phyloP scores from a whole-genome alignment of 1,284 basidiomycete species.

The Puccinia triticina region DNA sequence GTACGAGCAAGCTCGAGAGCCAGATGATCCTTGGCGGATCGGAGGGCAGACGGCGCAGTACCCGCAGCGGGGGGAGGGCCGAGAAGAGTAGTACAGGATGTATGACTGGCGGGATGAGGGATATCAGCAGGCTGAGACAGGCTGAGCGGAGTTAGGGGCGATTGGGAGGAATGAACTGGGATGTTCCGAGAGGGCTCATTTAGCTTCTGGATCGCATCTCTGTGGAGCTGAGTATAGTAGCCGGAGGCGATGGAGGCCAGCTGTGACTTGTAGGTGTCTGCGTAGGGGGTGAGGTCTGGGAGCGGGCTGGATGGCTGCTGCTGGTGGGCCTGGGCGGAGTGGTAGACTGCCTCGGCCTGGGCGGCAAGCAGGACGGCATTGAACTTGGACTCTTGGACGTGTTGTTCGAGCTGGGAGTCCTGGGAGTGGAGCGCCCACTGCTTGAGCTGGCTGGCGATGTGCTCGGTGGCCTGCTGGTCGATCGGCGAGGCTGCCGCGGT shows the following conservation, averaged over 20 bases:
- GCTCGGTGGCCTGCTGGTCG: constrained; percentile 26
- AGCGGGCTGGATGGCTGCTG: not conserved
- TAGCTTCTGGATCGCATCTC: constrained; percentile 27
- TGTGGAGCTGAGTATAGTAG: constrained; percentile 34
- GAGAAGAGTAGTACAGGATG: too few species aligned
- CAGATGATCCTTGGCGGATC: too few species aligned
- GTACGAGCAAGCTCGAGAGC: too few species aligned
- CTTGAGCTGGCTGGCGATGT: constrained; percentile 45
- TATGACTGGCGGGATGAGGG: too few species aligned
- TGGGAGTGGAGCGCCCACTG: constrained; percentile 42
- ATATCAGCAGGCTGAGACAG: not conserved
- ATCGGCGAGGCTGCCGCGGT: not conserved
- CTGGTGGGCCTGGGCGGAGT: constrained; percentile 1
- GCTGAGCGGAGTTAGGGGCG: not conserved
- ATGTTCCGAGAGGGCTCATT: not conserved
- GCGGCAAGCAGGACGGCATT: constrained; percentile 37
- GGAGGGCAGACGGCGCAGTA: too few species aligned
- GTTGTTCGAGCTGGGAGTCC: constrained; percentile 43
- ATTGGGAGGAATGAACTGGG: not conserved
- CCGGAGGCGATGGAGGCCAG: constrained; percentile 31
- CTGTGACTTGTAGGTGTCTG: constrained; percentile 37
- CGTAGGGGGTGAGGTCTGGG: constrained; percentile 31
- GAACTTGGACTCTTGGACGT: constrained; percentile 29
- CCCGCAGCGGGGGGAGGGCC: too few species aligned
- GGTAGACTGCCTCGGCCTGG: constrained; percentile 32